Base-by-base conservation (phyloP, 1,284 basidiomycete genomes). In the Ustilago vetiveriae region DNA sequence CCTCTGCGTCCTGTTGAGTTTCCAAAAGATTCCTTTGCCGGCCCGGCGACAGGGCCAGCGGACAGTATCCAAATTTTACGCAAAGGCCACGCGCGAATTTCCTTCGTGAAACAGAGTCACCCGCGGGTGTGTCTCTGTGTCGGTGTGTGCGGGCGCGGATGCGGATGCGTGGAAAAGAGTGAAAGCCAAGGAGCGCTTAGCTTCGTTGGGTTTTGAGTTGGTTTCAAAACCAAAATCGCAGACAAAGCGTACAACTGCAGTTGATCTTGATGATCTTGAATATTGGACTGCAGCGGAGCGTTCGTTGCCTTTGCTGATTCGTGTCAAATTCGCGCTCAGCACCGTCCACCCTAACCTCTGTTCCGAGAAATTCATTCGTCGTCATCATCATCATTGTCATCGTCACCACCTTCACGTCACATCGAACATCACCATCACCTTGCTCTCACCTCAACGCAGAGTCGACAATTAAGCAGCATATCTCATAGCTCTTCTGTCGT, bases 311-410 rank as follows among this genome's bases (percentile, higher is more conserved):
- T n/a, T n/a, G n/a, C n/a, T n/a, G 21, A 32, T 47, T 32, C 30
- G 47, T 44, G 48, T 44, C 49, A 23, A 54, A 49, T 53, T 53
- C 50, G 47, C 50, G 57, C 57, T 60, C 45, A 60, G 57, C 57
- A 44, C 45, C 39, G 43, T 58, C 30, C 56, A 41, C 33, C 32
- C 32, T 37, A n/a, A n/a, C n/a, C n/a, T n/a, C n/a, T 17, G 29
- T 4, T 8, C 24, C 14, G 14, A 21, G 16, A n/a, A 14, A 9
- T 26, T 22, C 4, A 19, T 32, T 44, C 27, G 17, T 44, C 47
- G 24, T 41, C 17, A 19, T 50, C 54, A 29, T 35, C 46, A 29
- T 17, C 36, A 30, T 24, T 19, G 35, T 42, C 48, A 27, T 30
- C 29, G 41, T 17, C 38, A 26, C 26, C 35, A 27, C 35, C 44